Base-by-base conservation (phyloP, 345 rosid species). In the Cochlearia excelsa region DNA sequence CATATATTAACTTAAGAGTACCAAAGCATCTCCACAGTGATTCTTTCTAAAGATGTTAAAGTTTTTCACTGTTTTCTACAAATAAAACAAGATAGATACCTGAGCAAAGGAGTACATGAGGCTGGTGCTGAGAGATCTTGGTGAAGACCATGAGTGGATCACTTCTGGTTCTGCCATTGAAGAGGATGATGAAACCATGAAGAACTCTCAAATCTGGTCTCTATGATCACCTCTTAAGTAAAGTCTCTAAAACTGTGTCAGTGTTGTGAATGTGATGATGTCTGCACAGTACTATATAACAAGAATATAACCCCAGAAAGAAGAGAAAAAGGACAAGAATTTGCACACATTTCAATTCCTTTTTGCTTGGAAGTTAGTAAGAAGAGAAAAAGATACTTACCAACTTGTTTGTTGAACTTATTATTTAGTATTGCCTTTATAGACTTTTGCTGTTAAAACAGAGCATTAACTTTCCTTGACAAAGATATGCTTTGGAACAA, bases 71-170 rank as follows among this genome's bases (percentile, higher is more conserved):
- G 35, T 33, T 33, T 33, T 33, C 23, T 16, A 16, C 23, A 16
- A 16, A 16, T 16, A 16, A 16, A 16, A 16, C 23, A 16, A 16
- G 23, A 16, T 16, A 16, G 23, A 16, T 37, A 87, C 91, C 91
- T 87, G 89, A 26, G 90, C 73, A 77, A 90, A 90, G 63, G 94
- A 87, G 76, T 90, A 90, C 90, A 85, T 76, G 65, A 90, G 84
- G 56, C 82, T 46, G 68, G 94, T 87, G 63, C 95, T 90, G 59
- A 90, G 94, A 8, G 97, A 87, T 63, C 97, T 77, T 63, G 97
- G 95, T n/a, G 87, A 75, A 44, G 97, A 87, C 94, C 95, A 84
- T 16, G 86, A 78, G 51, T 90, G 97, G 35, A 90, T 87, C 67
- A 87, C 84, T 68, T 75, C 84, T 11, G 66, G 57, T 28, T 58